phyloP scores from a whole-genome alignment of 2,329 filamentous ascomycete genomes.

The Talaromyces sp. region DNA sequence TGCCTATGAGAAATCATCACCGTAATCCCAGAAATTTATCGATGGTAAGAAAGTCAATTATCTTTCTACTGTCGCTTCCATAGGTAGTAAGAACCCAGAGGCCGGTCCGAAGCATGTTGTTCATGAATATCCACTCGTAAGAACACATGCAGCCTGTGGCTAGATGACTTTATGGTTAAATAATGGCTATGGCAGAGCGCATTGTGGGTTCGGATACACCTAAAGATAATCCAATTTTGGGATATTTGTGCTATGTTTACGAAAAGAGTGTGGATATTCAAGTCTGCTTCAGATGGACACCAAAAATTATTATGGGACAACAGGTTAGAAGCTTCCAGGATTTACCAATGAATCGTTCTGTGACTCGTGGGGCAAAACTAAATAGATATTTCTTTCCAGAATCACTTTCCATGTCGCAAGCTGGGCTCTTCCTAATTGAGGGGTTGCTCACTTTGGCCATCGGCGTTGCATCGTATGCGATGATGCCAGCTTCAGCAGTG shows the following conservation, averaged over 20 bases:
- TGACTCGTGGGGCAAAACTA: too few species aligned
- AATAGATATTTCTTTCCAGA: not conserved
- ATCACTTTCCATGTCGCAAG: constrained; percentile 27
- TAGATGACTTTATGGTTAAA: constrained; percentile 49
- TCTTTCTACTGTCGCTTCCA: constrained; percentile 36
- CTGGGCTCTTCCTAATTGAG: constrained; percentile 4
- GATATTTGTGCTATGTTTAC: constrained; percentile 65
- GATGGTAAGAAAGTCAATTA: constrained; percentile 60
- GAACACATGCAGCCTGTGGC: constrained; percentile 49
- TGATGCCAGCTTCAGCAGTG: constrained; percentile 36
- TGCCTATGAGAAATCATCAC: constrained; percentile 69
- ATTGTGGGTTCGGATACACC: constrained; percentile 51
- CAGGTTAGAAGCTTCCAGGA: constrained; percentile 35
- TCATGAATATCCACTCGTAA: constrained; percentile 48
- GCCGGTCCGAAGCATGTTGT: constrained; percentile 45
- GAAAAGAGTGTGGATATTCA: constrained; percentile 69
- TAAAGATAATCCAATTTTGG: constrained; percentile 47
- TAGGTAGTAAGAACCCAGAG: constrained; percentile 40
- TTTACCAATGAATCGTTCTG: constrained; percentile 5
- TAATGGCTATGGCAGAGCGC: constrained; percentile 38
- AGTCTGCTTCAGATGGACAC: constrained; percentile 67
- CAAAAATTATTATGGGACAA: constrained; percentile 67
- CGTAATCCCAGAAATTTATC: constrained; percentile 65
- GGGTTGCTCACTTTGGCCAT: not conserved
- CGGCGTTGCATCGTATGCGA: constrained; percentile 32